Evolutionary conservation across 2,329 filamentous ascomycete species (phyloP).

Genomic region (Colletotrichum abscissum): DNA sequence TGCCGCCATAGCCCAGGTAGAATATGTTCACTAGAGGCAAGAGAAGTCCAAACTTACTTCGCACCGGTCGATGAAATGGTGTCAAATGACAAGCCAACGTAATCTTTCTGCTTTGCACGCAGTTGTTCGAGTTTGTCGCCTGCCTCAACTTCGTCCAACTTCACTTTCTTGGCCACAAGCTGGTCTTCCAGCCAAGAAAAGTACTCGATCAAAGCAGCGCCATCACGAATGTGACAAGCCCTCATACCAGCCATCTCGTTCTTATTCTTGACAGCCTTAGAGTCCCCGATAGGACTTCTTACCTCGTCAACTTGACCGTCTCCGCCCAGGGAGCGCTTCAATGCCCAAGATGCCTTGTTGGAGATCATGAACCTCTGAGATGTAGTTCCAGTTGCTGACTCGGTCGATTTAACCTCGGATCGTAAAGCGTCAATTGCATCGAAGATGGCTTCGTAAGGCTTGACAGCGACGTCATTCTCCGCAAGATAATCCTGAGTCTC

Average conservation of each 20-base stretch:
- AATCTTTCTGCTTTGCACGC: constrained; percentile 76
- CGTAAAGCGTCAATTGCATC: constrained; percentile 75
- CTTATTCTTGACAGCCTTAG: constrained; percentile 95
- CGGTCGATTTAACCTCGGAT: constrained; percentile 35
- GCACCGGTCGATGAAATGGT: constrained; percentile 96
- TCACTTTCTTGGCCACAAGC: constrained; percentile 76
- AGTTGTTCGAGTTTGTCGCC: constrained; percentile 89
- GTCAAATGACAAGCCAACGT: constrained; percentile 91
- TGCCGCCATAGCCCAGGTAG: neutral
- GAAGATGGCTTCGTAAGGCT: constrained; percentile 87
- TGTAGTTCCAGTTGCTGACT: constrained; percentile 40
- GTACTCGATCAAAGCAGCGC: constrained; percentile 89
- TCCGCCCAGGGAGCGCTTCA: constrained; percentile 87
- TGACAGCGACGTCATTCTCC: constrained; percentile 76
- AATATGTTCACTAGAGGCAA: neutral
- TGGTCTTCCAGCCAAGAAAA: constrained; percentile 98
- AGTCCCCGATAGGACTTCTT: constrained; percentile 87
- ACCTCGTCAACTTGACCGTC: constrained; percentile 87
- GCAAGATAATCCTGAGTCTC: constrained; percentile 78
- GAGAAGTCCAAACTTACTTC: constrained; percentile 59
- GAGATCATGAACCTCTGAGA: constrained; percentile 83
- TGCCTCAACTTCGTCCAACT: constrained; percentile 88
- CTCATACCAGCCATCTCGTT: constrained; percentile 93
- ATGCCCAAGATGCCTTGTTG: constrained; percentile 91
- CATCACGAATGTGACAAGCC: constrained; percentile 92